Evolutionary conservation across 805 yeast genomes (phyloP), one percentile per base, ranked within the genome.

Genomic region (Maudiozyma turicensis): DNA sequence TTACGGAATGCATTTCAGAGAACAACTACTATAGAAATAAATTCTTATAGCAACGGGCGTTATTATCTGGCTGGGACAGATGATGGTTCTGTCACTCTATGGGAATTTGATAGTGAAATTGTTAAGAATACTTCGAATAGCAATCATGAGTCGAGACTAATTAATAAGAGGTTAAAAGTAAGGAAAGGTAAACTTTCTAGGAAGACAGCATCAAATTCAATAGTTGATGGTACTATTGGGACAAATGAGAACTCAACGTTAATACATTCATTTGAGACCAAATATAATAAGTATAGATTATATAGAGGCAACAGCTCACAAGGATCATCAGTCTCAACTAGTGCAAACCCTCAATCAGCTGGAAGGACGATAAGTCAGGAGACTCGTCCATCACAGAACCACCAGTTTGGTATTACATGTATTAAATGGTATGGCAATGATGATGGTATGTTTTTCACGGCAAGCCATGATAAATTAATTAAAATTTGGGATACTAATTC

Each of bases 391-490:
- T 15, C 6, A 77, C 6, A 15, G 9, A 28, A 39, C 28, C 47
- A 90, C 60, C 63, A 68, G 15, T 87, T 73, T 61, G 95, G 96
- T 0, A 72, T 90, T 0, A 84, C 95, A 0, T 67, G 77, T 13
- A 70, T 86, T 0, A 72, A 75, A 57, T 90, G 97, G 97, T 91
- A 96, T 91, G 89, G 93, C 0, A 69, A 70, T 43, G 97, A 90
- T 64, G 79, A 82, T 34, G 96, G 96, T 1, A 74, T 90, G 81
- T 89, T 88, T 68, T 73, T 88, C 15, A 76, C 88, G 3, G 80
- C 88, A 0, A 86, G 96, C 0, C 87, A 81, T 63, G 97, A 90
- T 64, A 79, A 77, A 50, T 76, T 80, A 0, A 76, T 89, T 26
- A 84, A 82, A 53, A 72, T 88, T 1, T 90, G 95, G 95, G 96